Base-by-base conservation (phyloP, 2,329 filamentous ascomycete genomes). In the Fusarium mexicanum region DNA sequence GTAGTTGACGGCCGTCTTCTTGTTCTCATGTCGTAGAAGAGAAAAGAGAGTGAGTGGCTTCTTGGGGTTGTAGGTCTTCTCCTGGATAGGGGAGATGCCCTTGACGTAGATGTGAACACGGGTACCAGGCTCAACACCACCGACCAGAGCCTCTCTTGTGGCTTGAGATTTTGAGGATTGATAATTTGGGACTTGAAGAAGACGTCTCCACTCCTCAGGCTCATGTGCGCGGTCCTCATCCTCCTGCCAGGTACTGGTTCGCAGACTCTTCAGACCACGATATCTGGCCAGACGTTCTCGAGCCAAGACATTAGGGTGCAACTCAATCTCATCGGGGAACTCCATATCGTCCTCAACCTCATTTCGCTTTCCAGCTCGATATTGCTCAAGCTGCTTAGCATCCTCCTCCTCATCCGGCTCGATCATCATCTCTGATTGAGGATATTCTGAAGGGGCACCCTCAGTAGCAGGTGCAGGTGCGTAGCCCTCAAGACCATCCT, bases 281-380 rank as follows among this genome's bases (percentile, higher is more conserved):
- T 98, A 99, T 68, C 94, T 90, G 14, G 93, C 90, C 61, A 99
- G 85, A 50, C 96, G 89, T 83, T 99, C 96, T 59, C 94, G 87
- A 2, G 96, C 96, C 50, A 94, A 87, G 8, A 97, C 94, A 61
- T 96, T 90, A 1, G 97, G 96, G 75, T 94, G 94, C 61, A 99
- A 86, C 82, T 99, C 97, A 66, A 99, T 96, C 83, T 99, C 96
- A 75, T 99, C 96, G 0, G 96, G 96, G 82, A 98, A 99, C 81
- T 98, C 96, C 62, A 93, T 90, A 82, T 99, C 96, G 20, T 98
- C 95, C 57, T 95, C 90, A 8, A 91, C 94, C 76, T 98, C 96
- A 31, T 91, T 91, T 59, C 91, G 91, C 79, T 95, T 94, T 73
- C 91, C 91, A 59, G 90, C 88, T 44, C 96, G 91, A 83, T 95